Conservation (phyloP, 352 stramenopile species). For the Phytophthora colocasiae region DNA sequence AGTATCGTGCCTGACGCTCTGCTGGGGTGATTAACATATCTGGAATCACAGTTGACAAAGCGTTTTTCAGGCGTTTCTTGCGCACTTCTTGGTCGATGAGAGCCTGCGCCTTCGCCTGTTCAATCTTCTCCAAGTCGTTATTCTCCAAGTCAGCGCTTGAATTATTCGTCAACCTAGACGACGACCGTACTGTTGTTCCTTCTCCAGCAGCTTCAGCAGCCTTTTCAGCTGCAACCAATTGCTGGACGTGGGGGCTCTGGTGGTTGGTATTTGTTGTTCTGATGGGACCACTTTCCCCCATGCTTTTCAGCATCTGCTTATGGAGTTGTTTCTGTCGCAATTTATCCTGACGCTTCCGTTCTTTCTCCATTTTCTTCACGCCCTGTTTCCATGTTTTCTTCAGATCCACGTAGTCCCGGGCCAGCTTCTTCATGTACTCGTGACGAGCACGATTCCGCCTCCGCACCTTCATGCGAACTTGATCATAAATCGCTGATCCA, state of each 20-base stretch:
- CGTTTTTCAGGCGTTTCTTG: constrained; percentile 87
- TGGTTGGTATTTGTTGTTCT: constrained; percentile 49
- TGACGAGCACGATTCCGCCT: constrained; percentile 70
- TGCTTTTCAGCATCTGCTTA: constrained; percentile 46
- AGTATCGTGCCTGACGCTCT: constrained; percentile 61
- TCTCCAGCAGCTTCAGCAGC: constrained; percentile 34
- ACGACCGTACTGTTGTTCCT: constrained; percentile 65
- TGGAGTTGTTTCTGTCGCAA: constrained; percentile 74
- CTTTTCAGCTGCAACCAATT: constrained; percentile 49
- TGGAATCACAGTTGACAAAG: constrained; percentile 81
- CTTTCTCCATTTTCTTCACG: constrained; percentile 89
- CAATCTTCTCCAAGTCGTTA: constrained; percentile 84
- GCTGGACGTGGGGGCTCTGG: constrained; percentile 47
- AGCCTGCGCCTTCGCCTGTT: constrained; percentile 78
- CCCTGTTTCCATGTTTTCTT: constrained; percentile 86
- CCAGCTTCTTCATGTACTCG: constrained; percentile 73
- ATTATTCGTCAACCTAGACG: constrained; percentile 88
- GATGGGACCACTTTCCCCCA: constrained; percentile 35
- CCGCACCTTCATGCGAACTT: constrained; percentile 69
- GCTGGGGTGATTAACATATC: constrained; percentile 81
- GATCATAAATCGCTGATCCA: constrained; percentile 50
- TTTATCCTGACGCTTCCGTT: constrained; percentile 88
- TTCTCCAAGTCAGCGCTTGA: constrained; percentile 78
- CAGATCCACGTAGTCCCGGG: constrained; percentile 81
- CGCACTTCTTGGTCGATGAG: constrained; percentile 82